These are phyloP conservation scores for Gleditsia sinensis DNA, from an alignment of 306 rosid species.

Conservation along the genomic window DNA sequence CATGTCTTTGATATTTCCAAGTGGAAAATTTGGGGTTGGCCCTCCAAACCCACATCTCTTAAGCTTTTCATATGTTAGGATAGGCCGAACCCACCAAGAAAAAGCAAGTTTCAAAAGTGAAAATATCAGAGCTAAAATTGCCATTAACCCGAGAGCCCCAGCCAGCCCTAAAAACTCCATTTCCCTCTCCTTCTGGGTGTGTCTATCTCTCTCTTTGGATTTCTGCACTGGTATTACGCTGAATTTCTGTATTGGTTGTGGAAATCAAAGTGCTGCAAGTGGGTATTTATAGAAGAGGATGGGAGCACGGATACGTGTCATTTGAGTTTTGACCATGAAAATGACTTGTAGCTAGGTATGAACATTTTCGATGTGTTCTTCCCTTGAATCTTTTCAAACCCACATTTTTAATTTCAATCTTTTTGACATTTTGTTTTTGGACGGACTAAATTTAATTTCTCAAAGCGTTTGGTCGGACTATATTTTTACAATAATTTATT, in stretches of 20 bases:
- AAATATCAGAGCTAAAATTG: conserved; percentile 27
- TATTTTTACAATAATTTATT: background rate
- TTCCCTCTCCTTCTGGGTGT: background rate
- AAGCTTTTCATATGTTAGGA: conserved; percentile 42
- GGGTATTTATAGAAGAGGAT: conserved; percentile 50
- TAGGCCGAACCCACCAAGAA: conserved; percentile 73
- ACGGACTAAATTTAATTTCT: background rate
- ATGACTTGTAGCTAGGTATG: conserved; percentile 14
- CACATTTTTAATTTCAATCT: background rate
- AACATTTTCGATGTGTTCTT: conserved; percentile 17
- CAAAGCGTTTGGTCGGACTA: conserved; percentile 25
- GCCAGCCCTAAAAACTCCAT: conserved; percentile 33
- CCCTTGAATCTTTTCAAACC: conserved; percentile 17
- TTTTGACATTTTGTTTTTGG: background rate
- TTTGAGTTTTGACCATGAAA: conserved; percentile 40
- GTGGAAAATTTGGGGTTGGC: conserved; percentile 74
- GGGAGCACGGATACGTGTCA: conserved; percentile 21
- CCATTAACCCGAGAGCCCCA: conserved; percentile 1
- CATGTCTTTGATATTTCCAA: conserved; percentile 76
- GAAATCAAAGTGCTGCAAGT: background rate
- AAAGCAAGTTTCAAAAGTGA: conserved; percentile 38
- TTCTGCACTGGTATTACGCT: background rate
- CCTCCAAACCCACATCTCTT: conserved; percentile 72
- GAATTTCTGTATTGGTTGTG: conserved; percentile 13
- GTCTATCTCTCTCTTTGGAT: background rate